phyloP scores from a whole-genome alignment of 768 basidiomycete species.

The Pisolithus microcarpus region DNA sequence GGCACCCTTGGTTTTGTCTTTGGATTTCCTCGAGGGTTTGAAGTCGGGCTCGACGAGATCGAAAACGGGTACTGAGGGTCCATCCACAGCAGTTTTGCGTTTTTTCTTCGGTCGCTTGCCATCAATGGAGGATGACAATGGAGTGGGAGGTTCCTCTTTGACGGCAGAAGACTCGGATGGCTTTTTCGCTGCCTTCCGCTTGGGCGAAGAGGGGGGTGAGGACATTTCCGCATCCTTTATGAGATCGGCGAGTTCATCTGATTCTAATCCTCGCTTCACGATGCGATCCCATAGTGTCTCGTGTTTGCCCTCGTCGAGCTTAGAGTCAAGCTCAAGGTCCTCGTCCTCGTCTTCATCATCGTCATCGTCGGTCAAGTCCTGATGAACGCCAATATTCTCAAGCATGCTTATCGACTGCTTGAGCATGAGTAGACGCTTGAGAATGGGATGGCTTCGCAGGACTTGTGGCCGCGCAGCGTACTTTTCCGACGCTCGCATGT shows the following conservation, averaged over 20 bases:
- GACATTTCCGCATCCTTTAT: constrained; percentile 41
- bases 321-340: constrained; percentile 15
- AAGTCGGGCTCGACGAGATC: constrained; percentile 81
- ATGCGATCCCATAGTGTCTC: constrained; percentile 39
- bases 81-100: constrained; percentile 37
- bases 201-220: constrained; percentile 1
- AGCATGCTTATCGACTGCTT: constrained; percentile 77
- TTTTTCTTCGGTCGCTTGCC: constrained; percentile 52
- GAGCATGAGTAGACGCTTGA: constrained; percentile 69
- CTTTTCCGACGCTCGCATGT: constrained; percentile 68
- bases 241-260: constrained; percentile 49
- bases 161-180: constrained; percentile 8
- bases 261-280: constrained; percentile 31
- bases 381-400: constrained; percentile 76
- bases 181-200: constrained; percentile 6
- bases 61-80: constrained; percentile 40
- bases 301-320: constrained; percentile 32
- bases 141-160: constrained; percentile 6
- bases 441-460: constrained; percentile 64
- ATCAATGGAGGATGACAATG: constrained; percentile 5
- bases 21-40: constrained; percentile 18
- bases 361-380: constrained; percentile 40
- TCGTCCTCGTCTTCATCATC: constrained; percentile 37
- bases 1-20: constrained; percentile 13
- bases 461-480: constrained; percentile 54